phyloP scores from a whole-genome alignment of 2,329 filamentous ascomycete genomes.

The Penicillium aurantiogriseum region DNA sequence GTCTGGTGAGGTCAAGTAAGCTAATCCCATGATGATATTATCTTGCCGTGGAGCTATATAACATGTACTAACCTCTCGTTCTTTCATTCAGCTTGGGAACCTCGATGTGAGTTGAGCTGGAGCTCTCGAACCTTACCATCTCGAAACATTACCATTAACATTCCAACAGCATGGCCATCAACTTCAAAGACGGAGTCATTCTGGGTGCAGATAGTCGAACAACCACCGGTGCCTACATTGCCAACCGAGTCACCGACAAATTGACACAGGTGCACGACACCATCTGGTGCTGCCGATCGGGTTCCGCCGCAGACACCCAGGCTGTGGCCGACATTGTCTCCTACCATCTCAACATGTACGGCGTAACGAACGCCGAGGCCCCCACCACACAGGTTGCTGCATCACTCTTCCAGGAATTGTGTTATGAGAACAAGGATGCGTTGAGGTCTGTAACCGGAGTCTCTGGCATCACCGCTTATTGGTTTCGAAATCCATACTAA shows the following conservation, averaged over 20 bases:
- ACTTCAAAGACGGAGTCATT: constrained; percentile 98
- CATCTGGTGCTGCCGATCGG: constrained; percentile 99
- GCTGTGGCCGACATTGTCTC: constrained; percentile 97
- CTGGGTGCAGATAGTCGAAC: constrained; percentile 95
- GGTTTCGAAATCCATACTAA: not conserved
- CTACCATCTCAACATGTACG: constrained; percentile 91
- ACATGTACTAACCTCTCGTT: constrained; percentile 32
- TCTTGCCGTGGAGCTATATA: not conserved
- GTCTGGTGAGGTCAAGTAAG: constrained; percentile 98
- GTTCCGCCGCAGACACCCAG: constrained; percentile 95
- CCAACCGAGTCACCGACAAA: constrained; percentile 98
- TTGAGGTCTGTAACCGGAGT: constrained; percentile 63
- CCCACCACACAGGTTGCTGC: constrained; percentile 95
- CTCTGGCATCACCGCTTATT: not conserved
- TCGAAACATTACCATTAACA: constrained; percentile 29
- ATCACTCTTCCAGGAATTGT: constrained; percentile 95
- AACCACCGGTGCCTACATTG: constrained; percentile 96
- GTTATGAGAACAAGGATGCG: constrained; percentile 94
- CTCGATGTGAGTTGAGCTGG: constrained; percentile 70
- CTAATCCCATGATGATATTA: constrained; percentile 18
- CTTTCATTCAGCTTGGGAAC: constrained; percentile 72
- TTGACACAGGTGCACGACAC: constrained; percentile 97
- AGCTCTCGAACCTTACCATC: constrained; percentile 13
- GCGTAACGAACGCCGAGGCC: constrained; percentile 81
- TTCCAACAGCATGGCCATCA: constrained; percentile 83